Conservation (phyloP, 139 green algal species). For the Chlorella vulgaris region DNA sequence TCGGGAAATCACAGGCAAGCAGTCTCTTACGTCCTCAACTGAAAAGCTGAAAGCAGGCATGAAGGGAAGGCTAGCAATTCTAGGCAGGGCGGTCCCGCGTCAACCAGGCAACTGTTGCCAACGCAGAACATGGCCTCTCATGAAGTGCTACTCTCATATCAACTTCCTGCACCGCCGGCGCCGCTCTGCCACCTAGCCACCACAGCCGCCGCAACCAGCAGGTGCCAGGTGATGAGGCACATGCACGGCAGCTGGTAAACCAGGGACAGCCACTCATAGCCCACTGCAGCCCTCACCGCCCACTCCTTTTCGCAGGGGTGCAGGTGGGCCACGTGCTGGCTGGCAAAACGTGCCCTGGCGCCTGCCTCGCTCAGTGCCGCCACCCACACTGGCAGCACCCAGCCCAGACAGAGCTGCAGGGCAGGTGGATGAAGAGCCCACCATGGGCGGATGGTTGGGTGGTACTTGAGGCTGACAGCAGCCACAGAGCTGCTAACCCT, state of each 20-base stretch:
- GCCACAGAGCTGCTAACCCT: background rate
- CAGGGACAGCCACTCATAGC: slow-evolving; percentile 8
- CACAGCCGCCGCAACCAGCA: slow-evolving; percentile 1
- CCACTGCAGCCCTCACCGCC: background rate
- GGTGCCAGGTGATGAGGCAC: background rate
- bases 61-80: no score
- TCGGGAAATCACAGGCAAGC: no score
- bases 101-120: no score
- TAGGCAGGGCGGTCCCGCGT: no score
- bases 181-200: background rate
- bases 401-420: slow-evolving; percentile 9
- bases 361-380: background rate
- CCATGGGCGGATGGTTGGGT: background rate
- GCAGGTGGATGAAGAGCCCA: background rate
- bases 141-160: background rate
- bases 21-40: no score
- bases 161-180: background rate
- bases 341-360: background rate
- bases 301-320: background rate
- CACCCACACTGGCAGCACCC: slow-evolving; percentile 12
- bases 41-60: no score
- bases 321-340: background rate
- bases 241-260: background rate
- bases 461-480: background rate
- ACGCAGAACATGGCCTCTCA: no score